These are phyloP conservation scores for Vitis rupestris DNA, from an alignment of 164 flowering plant species.

Conservation along the genomic window DNA sequence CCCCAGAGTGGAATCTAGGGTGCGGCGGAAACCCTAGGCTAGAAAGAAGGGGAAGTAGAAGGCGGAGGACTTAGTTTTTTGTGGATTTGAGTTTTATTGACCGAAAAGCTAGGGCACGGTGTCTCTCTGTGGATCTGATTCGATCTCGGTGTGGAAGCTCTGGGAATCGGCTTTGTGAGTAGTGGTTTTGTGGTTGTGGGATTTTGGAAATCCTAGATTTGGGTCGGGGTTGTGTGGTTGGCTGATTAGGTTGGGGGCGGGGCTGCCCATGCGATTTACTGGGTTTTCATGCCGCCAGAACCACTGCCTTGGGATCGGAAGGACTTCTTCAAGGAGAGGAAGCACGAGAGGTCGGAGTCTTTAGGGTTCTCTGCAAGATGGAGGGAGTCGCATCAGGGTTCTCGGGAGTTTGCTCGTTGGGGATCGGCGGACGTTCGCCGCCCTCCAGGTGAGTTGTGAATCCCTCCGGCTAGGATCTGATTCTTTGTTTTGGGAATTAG, in stretches of 20 bases:
- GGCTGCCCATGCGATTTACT: constrained; percentile 41
- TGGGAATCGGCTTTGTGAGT: background rate
- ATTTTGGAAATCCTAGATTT: background rate
- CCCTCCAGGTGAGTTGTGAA: constrained; percentile 48
- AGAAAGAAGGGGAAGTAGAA: too few species aligned
- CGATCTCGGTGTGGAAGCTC: constrained; percentile 13
- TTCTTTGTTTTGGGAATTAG: too few species aligned
- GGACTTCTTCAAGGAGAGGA: constrained; percentile 79
- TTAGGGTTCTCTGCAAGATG: constrained; percentile 43
- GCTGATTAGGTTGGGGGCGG: background rate
- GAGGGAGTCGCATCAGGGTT: constrained; percentile 59
- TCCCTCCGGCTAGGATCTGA: too few species aligned
- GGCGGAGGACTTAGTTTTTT: too few species aligned
- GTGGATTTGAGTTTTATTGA: too few species aligned
- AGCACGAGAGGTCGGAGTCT: constrained; percentile 56
- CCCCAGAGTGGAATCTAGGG: too few species aligned
- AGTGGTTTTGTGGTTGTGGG: constrained; percentile 2
- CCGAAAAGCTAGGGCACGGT: constrained; percentile 16
- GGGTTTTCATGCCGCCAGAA: constrained; percentile 90
- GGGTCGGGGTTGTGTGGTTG: constrained; percentile 8
- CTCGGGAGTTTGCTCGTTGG: constrained; percentile 41
- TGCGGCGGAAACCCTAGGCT: too few species aligned
- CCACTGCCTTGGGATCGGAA: constrained; percentile 87
- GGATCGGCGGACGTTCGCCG: constrained; percentile 54
- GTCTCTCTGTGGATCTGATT: background rate